Evolutionary conservation across 2,329 filamentous ascomycete genomes (phyloP).

Genomic region (Rutstroemia sydowiana): DNA sequence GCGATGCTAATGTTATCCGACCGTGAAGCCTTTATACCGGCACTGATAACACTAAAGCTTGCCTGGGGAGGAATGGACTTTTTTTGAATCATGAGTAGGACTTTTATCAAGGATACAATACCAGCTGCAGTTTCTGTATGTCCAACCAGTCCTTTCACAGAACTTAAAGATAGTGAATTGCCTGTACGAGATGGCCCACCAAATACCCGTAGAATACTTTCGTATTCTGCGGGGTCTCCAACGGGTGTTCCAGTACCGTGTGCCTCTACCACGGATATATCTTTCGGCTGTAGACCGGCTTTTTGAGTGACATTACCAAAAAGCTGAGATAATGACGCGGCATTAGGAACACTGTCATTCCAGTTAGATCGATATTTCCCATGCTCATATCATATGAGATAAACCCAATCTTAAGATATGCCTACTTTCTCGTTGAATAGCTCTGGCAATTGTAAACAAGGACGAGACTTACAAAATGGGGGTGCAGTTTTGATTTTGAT

Average conservation of each 20-base stretch:
- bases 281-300: slow-evolving; percentile 1
- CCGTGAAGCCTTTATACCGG: slow-evolving; percentile 1
- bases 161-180: slow-evolving; percentile 12
- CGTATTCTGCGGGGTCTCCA: slow-evolving; percentile 16
- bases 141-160: slow-evolving; percentile 31
- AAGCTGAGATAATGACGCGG: slow-evolving; percentile 32
- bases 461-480: no score
- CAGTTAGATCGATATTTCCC: no score
- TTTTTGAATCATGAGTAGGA: slow-evolving; percentile 33
- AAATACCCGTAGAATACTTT: slow-evolving; percentile 7
- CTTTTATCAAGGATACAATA: slow-evolving; percentile 33
- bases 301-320: slow-evolving; percentile 5
- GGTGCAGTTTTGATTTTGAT: slow-evolving; percentile 50
- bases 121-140: slow-evolving; percentile 32
- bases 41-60: slow-evolving; percentile 33
- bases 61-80: slow-evolving; percentile 34
- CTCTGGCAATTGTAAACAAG: no score
- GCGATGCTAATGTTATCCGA: neutral
- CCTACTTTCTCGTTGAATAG: no score
- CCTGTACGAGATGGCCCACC: neutral
- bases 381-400: no score
- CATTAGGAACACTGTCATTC: slow-evolving; percentile 46
- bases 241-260: slow-evolving; percentile 18
- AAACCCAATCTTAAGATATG: no score
- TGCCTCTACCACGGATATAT: slow-evolving; percentile 13